Percentiles rank a stretch among this genome's conserved stretches.
Conservation (phyloP, 2,329 filamentous ascomycete genomes). For the Xylariales sp. region DNA sequence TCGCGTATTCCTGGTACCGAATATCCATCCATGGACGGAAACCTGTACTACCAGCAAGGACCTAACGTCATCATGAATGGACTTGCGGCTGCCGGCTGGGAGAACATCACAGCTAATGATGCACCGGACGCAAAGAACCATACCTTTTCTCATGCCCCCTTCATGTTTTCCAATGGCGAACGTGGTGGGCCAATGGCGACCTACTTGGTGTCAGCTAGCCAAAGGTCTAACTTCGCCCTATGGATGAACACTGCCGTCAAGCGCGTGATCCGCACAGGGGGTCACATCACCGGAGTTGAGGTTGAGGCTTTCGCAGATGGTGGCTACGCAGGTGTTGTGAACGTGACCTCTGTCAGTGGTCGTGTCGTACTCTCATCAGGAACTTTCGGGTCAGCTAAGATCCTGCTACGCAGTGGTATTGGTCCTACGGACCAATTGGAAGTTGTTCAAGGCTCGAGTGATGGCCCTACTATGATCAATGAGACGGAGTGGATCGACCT, state of each 20-base stretch:
- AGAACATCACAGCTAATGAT: slow-evolving; percentile 53
- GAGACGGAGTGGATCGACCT: slow-evolving; percentile 51
- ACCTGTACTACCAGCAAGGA: slow-evolving; percentile 60
- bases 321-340: slow-evolving; percentile 55
- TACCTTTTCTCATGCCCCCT: slow-evolving; percentile 58
- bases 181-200: slow-evolving; percentile 65
- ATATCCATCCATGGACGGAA: slow-evolving; percentile 58
- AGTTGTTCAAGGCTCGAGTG: slow-evolving; percentile 43
- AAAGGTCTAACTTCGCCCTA: slow-evolving; percentile 61
- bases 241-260: slow-evolving; percentile 64
- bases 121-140: slow-evolving; percentile 59
- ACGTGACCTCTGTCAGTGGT: slow-evolving; percentile 53
- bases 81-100: slow-evolving; percentile 57
- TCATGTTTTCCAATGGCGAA: slow-evolving; percentile 62
- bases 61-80: slow-evolving; percentile 59
- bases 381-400: slow-evolving; percentile 63
- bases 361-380: slow-evolving; percentile 66
- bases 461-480: slow-evolving; percentile 47
- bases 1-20: slow-evolving; percentile 64
- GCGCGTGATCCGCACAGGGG: slow-evolving; percentile 58
- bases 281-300: slow-evolving; percentile 61
- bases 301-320: slow-evolving; percentile 50
- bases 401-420: slow-evolving; percentile 66
- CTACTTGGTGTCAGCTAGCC: slow-evolving; percentile 59
- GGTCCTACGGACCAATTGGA: slow-evolving; percentile 58